A percentile compares a stretch with the other conserved stretches of the same genome.
Evolutionary conservation across 1,284 basidiomycete species (phyloP).

Genomic region (Cutaneotrichosporon sp.): DNA sequence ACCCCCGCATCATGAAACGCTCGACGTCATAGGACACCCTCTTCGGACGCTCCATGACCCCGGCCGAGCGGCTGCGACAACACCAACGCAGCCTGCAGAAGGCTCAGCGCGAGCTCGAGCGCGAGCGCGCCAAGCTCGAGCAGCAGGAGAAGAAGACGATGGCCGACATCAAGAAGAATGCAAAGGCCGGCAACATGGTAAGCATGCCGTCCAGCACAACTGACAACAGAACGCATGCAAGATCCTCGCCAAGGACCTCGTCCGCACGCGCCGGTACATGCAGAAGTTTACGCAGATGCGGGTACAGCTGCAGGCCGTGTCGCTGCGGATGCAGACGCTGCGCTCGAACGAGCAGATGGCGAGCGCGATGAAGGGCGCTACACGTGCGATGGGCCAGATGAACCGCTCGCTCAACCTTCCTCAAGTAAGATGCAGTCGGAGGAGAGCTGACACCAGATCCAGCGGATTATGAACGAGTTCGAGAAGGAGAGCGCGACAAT

Average conservation of each 20-base stretch:
- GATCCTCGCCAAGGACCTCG: constrained; percentile 98
- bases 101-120: constrained; percentile 94
- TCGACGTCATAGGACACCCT: constrained; percentile 71
- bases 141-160: constrained; percentile 93
- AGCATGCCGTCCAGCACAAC: constrained; percentile 39
- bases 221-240: constrained; percentile 85
- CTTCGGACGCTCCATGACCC: constrained; percentile 91
- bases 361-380: constrained; percentile 97
- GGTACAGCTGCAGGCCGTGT: constrained; percentile 96
- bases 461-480: constrained; percentile 96
- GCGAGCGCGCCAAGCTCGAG: constrained; percentile 92
- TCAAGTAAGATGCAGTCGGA: constrained; percentile 35
- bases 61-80: constrained; percentile 92
- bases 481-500: constrained; percentile 95
- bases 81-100: constrained; percentile 95
- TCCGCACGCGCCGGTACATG: constrained; percentile 89
- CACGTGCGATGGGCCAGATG: constrained; percentile 98
- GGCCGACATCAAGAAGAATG: constrained; percentile 93
- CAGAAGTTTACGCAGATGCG: constrained; percentile 99
- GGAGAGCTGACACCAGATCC: constrained; percentile 62
- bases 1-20: not conserved
- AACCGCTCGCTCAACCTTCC: constrained; percentile 94
- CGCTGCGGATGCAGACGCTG: constrained; percentile 92
- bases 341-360: constrained; percentile 99
- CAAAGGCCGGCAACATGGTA: constrained; percentile 94